phyloP scores from a whole-genome alignment of 2,329 filamentous ascomycete genomes.

The Apiospora sp. region DNA sequence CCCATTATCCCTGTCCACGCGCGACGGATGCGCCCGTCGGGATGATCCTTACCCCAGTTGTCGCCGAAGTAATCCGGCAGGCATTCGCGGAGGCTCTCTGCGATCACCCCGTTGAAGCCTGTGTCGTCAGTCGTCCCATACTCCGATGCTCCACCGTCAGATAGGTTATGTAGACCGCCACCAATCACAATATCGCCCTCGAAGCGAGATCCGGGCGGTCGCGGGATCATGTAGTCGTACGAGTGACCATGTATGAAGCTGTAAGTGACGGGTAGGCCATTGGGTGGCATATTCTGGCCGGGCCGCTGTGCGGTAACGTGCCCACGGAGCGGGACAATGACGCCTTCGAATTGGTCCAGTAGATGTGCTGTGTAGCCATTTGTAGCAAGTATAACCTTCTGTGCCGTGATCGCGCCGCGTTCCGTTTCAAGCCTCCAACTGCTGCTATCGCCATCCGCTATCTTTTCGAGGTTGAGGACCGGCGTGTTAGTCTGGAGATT shows the following conservation, averaged over 20 bases:
- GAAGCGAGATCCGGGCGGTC: conserved; percentile 47
- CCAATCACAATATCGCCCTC: conserved; percentile 54
- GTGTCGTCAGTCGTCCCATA: conserved; percentile 53
- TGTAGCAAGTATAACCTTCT: conserved; percentile 49
- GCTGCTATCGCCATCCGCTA: conserved; percentile 29
- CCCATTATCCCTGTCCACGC: conserved; percentile 50
- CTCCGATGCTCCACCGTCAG: conserved; percentile 46
- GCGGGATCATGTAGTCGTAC: conserved; percentile 49
- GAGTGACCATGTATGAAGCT: conserved; percentile 33
- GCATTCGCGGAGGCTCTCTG: conserved; percentile 51
- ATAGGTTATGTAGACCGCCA: conserved; percentile 47
- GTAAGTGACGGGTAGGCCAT: conserved; percentile 31
- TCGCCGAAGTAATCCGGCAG: conserved; percentile 53
- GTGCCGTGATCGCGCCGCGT: conserved; percentile 60
- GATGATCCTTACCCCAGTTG: conserved; percentile 58
- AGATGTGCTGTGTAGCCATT: conserved; percentile 45
- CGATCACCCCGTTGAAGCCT: conserved; percentile 47
- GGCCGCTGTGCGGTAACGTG: conserved; percentile 26
- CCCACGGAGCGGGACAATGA: conserved; percentile 44
- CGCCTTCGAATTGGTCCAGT: conserved; percentile 40
- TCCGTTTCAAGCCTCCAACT: conserved; percentile 56
- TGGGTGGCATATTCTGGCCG: conserved; percentile 45
- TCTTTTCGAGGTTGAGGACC: conserved; percentile 28
- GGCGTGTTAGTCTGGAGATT: conserved; percentile 35
- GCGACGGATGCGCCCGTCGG: conserved; percentile 44